Conservation (phyloP, 495 filamentous ascomycete species). For the Aspergillus nanangensis region DNA sequence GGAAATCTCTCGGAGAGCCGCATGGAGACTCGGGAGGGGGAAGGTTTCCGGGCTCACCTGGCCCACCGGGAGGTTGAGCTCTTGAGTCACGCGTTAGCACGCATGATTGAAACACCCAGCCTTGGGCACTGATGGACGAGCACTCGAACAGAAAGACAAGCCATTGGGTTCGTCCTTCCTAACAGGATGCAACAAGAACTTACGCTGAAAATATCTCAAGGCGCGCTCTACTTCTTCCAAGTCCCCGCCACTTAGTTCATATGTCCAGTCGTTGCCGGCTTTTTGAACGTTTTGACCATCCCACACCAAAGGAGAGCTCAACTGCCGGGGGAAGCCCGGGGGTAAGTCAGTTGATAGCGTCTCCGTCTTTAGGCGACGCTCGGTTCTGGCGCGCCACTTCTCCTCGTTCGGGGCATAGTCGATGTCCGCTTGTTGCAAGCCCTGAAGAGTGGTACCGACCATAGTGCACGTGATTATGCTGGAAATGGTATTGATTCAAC, state of each 20-base stretch:
- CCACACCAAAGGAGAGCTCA: constrained; percentile 49
- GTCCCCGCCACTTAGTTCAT: constrained; percentile 37
- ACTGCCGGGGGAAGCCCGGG: constrained; percentile 37
- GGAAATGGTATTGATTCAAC: too few species aligned
- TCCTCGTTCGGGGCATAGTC: constrained; percentile 44
- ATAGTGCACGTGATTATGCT: too few species aligned
- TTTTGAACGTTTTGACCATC: constrained; percentile 42
- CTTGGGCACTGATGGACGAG: too few species aligned
- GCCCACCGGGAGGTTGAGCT: constrained; percentile 36
- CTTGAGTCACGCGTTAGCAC: too few species aligned
- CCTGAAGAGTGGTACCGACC: neutral
- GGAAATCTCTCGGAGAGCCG: constrained; percentile 39
- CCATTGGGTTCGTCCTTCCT: neutral
- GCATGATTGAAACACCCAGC: too few species aligned
- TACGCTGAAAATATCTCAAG: constrained; percentile 47
- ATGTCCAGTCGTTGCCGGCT: constrained; percentile 49
- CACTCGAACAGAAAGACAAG: constrained; percentile 34
- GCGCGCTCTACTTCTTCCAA: constrained; percentile 48
- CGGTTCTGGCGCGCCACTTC: constrained; percentile 45
- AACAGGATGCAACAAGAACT: neutral
- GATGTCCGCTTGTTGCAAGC: constrained; percentile 13
- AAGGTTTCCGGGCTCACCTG: constrained; percentile 47
- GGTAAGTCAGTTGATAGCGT: constrained; percentile 33
- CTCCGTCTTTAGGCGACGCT: constrained; percentile 34
- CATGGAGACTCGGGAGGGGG: constrained; percentile 45